Evolutionary conservation across 148 eudicot species (phyloP).

Genomic region (Cornus controversa): DNA sequence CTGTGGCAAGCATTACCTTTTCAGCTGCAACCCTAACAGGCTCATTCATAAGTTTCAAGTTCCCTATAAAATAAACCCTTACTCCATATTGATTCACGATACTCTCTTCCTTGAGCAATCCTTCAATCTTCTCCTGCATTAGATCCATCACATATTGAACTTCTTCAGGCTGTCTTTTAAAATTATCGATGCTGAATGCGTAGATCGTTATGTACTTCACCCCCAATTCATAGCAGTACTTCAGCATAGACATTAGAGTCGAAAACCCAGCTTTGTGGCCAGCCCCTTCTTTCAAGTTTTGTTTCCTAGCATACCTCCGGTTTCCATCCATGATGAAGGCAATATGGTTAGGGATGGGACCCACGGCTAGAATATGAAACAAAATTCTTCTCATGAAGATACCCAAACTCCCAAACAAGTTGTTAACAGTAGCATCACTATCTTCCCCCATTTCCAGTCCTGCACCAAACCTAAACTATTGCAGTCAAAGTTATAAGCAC

Average conservation of each 20-base stretch:
- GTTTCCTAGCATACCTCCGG: conserved; percentile 44
- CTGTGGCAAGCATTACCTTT: conserved; percentile 23
- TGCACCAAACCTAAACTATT: not conserved
- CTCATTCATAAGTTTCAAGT: conserved; percentile 24
- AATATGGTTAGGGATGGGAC: conserved; percentile 41
- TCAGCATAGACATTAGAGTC: conserved; percentile 30
- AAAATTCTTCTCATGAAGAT: conserved; percentile 3
- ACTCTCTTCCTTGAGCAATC: conserved; percentile 36
- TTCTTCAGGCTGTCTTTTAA: conserved; percentile 36
- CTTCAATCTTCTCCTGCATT: conserved; percentile 42
- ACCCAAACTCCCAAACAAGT: conserved; percentile 8
- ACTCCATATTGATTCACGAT: conserved; percentile 34
- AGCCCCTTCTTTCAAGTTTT: conserved; percentile 24
- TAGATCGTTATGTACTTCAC: conserved; percentile 35
- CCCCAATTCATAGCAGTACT: conserved; percentile 41
- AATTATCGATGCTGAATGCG: conserved; percentile 46
- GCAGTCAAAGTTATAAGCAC: conserved; percentile 5
- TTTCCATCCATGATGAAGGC: conserved; percentile 57
- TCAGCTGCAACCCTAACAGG: conserved; percentile 24
- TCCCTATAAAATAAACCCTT: conserved; percentile 29
- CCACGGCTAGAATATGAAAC: conserved; percentile 28
- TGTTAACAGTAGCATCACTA: not conserved
- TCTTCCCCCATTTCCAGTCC: conserved; percentile 16
- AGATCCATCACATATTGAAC: conserved; percentile 37
- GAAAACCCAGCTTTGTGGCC: conserved; percentile 36